These are phyloP conservation scores for Gastrolobium villosum DNA, from an alignment of 306 rosid genomes.

Conservation along the genomic window DNA sequence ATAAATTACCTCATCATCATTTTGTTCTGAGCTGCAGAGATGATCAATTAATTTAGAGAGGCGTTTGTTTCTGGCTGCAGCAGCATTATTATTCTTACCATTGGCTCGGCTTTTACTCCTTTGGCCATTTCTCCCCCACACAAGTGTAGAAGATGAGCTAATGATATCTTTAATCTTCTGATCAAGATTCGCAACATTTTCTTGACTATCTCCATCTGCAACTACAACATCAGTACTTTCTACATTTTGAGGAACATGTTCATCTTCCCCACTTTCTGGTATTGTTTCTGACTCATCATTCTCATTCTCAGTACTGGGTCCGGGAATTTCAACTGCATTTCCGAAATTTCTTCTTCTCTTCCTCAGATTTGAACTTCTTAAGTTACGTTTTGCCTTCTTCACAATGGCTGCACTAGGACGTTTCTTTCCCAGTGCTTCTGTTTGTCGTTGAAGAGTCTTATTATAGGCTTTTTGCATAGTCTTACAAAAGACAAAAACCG, in stretches of 20 bases:
- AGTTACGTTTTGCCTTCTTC: conserved; percentile 59
- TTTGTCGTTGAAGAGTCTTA: conserved; percentile 64
- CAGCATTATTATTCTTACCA: conserved; percentile 51
- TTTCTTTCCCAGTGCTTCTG: conserved; percentile 73
- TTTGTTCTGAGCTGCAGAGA: conserved; percentile 56
- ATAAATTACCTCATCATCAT: conserved; percentile 62
- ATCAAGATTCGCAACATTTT: conserved; percentile 50
- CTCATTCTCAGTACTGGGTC: conserved; percentile 51
- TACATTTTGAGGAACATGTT: neutral
- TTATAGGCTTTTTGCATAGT: conserved; percentile 74
- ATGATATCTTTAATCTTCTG: conserved; percentile 50
- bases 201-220: conserved; percentile 57
- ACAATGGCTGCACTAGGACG: conserved; percentile 50
- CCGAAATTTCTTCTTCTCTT: conserved; percentile 59
- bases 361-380: conserved; percentile 51
- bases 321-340: conserved; percentile 54
- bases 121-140: conserved; percentile 80
- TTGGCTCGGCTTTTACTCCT: conserved; percentile 69
- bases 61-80: conserved; percentile 56
- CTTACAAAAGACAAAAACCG: conserved; percentile 26
- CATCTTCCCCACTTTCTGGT: conserved; percentile 60
- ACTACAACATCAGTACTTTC: conserved; percentile 38
- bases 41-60: conserved; percentile 62
- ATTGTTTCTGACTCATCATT: conserved; percentile 55
- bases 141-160: conserved; percentile 58